phyloP scores from a whole-genome alignment of 768 basidiomycete species.

The Ramaria sp. region DNA sequence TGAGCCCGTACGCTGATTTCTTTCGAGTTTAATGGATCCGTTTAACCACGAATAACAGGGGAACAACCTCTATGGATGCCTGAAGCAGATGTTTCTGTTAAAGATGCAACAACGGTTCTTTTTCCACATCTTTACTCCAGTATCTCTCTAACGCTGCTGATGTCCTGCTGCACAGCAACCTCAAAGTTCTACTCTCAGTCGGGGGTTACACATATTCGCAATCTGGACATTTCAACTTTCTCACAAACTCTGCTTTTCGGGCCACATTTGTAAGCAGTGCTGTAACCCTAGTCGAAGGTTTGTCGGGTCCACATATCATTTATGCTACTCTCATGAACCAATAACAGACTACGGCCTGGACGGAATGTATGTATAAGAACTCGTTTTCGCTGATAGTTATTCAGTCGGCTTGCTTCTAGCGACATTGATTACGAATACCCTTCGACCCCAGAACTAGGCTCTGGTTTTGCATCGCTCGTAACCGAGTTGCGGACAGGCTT shows the following conservation, averaged over 20 bases:
- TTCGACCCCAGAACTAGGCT: constrained; percentile 41
- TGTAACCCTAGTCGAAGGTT: constrained; percentile 42
- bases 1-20: constrained; percentile 25
- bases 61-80: constrained; percentile 70
- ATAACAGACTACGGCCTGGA: constrained; percentile 62
- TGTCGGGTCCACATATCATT: background rate
- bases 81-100: constrained; percentile 63
- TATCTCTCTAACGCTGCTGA: background rate
- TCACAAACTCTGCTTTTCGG: constrained; percentile 39
- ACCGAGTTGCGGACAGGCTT: constrained; percentile 55
- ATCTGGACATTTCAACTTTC: constrained; percentile 54
- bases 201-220: constrained; percentile 68
- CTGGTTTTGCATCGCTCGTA: constrained; percentile 56
- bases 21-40: background rate
- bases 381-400: background rate
- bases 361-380: constrained; percentile 42
- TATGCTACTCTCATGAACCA: background rate
- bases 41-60: constrained; percentile 23
- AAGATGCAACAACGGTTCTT: constrained; percentile 44
- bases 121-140: background rate
- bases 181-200: constrained; percentile 43
- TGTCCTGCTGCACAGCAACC: constrained; percentile 22
- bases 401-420: constrained; percentile 21
- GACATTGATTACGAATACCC: constrained; percentile 80
- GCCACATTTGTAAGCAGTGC: constrained; percentile 51